Evolutionary conservation across 2,329 filamentous ascomycete genomes (phyloP).

Genomic region (Alternaria sp.): DNA sequence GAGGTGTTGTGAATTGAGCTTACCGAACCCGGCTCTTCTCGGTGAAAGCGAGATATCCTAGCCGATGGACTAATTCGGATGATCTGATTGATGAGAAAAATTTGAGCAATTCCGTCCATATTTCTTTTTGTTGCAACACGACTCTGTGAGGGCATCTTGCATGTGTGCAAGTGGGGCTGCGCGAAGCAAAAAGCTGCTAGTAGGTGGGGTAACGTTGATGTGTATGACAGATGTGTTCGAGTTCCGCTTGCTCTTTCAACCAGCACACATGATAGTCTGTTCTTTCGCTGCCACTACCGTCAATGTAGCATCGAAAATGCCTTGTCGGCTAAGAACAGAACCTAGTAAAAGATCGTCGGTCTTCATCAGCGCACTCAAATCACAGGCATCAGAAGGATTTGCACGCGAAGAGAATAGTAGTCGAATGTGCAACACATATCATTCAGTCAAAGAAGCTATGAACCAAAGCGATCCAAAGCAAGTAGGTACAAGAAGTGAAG

Average conservation of each 20-base stretch:
- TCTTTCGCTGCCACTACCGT: too few relatives aligned
- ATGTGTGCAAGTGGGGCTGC: too few relatives aligned
- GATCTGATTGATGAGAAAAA: too few relatives aligned
- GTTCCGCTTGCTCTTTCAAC: too few relatives aligned
- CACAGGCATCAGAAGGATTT: neutral
- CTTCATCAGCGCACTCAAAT: neutral
- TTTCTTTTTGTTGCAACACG: too few relatives aligned
- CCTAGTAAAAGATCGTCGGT: fast-evolving
- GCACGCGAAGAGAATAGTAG: neutral
- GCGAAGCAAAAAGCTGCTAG: neutral
- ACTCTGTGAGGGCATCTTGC: too few relatives aligned
- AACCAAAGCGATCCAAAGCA: constrained; percentile 1
- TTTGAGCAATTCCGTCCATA: too few relatives aligned
- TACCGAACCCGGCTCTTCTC: constrained; percentile 14
- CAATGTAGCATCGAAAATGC: neutral
- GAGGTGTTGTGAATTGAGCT: neutral
- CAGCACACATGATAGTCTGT: too few relatives aligned
- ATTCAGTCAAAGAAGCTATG: constrained; percentile 6
- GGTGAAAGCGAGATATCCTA: constrained; percentile 17
- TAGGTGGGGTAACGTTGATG: neutral
- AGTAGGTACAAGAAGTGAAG: constrained; percentile 26
- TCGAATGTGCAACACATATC: constrained; percentile 10
- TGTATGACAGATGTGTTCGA: neutral
- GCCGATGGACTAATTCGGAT: constrained; percentile 12
- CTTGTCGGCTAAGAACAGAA: neutral